A percentile compares a stretch with the other conserved stretches of the same genome.
phyloP scores from a whole-genome alignment of 805 yeast species.

The Saccharomycopsis fodiens region DNA sequence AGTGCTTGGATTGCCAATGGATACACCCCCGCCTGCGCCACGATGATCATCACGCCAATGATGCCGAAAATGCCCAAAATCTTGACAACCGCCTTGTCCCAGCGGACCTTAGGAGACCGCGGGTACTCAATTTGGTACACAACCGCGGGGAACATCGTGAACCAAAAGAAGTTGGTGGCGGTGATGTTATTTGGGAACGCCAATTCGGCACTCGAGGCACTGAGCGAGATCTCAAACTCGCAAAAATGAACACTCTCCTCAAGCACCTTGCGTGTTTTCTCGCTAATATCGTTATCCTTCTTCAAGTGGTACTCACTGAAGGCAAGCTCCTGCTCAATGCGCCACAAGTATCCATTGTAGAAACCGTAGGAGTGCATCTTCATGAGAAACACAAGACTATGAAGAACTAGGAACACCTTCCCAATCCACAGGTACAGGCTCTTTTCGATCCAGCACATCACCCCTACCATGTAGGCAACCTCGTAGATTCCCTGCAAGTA shows the following conservation, averaged over 20 bases:
- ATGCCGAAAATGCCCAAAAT: constrained; percentile 80
- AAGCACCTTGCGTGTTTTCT: constrained; percentile 30
- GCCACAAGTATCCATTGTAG: constrained; percentile 87
- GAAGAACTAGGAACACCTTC: constrained; percentile 74
- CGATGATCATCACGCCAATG: constrained; percentile 69
- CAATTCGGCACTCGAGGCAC: constrained; percentile 31
- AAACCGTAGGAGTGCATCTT: constrained; percentile 91
- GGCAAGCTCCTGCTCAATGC: constrained; percentile 44
- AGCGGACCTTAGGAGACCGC: constrained; percentile 59
- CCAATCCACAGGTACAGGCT: constrained; percentile 81
- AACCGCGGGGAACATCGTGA: constrained; percentile 82
- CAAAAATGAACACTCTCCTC: constrained; percentile 58
- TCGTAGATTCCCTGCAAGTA: constrained; percentile 52
- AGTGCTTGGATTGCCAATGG: constrained; percentile 63
- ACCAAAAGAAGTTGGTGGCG: constrained; percentile 58
- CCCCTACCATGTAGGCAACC: constrained; percentile 41
- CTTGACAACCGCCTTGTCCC: constrained; percentile 62
- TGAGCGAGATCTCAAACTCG: constrained; percentile 58
- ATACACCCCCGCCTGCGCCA: constrained; percentile 68
- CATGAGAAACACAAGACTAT: constrained; percentile 83
- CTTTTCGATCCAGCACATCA: constrained; percentile 47
- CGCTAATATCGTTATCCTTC: constrained; percentile 29
- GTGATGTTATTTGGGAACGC: constrained; percentile 71
- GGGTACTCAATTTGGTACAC: constrained; percentile 82
- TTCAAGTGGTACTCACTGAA: constrained; percentile 40